Percentiles rank a stretch among this genome's conserved stretches.
Conservation (phyloP, 176 grass and related monocot genomes). For the Juncus effusus region DNA sequence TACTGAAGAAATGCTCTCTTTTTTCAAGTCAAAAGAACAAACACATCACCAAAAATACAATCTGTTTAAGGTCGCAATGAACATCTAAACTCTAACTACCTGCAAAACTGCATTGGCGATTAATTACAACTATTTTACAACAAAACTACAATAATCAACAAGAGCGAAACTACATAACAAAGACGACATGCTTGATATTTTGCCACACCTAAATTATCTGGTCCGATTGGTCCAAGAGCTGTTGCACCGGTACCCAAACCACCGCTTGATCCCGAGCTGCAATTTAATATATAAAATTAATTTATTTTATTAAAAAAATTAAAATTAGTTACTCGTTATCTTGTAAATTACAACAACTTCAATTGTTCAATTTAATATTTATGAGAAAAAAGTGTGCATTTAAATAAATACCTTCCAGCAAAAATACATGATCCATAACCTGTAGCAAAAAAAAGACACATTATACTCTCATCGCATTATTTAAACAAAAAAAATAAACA, state of each 20-base stretch:
- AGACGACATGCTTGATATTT: constrained; percentile 24
- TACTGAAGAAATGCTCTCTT: too few relatives aligned
- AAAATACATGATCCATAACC: constrained; percentile 89
- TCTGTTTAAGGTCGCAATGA: constrained; percentile 13
- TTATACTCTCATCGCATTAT: background rate
- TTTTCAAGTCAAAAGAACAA: too few relatives aligned
- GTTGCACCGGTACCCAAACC: constrained; percentile 13
- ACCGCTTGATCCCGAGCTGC: constrained; percentile 54
- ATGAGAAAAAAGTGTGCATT: background rate
- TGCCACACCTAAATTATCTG: constrained; percentile 32
- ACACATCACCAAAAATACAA: background rate
- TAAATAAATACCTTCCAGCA: constrained; percentile 67
- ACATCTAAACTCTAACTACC: constrained; percentile 36
- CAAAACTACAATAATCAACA: constrained; percentile 44
- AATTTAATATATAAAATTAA: constrained; percentile 16
- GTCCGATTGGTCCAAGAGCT: constrained; percentile 66
- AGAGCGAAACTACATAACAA: constrained; percentile 21
- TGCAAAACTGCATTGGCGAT: constrained; percentile 43
- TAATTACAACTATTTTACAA: constrained; percentile 42
- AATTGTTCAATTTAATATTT: background rate
- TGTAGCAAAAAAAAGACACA: constrained; percentile 33
- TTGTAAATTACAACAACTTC: background rate
- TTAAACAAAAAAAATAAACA: background rate
- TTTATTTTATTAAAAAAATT: too few relatives aligned
- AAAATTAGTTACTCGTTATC: background rate